Conservation (phyloP, 352 stramenopile species). For the Phytophthora aleatoria region DNA sequence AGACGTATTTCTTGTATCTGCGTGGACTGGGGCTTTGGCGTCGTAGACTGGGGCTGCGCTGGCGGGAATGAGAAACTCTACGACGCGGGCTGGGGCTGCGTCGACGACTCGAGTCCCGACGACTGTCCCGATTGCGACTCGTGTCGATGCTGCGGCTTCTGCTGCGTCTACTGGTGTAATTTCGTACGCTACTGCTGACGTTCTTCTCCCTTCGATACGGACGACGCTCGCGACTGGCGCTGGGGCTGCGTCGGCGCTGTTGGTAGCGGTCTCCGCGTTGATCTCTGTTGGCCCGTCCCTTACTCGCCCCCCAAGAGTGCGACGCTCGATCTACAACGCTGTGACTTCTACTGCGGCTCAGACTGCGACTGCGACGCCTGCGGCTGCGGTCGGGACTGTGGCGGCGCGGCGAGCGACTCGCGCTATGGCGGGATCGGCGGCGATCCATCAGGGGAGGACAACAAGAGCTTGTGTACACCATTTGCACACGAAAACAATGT, state of each 20-base stretch:
- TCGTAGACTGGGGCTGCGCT: slow-evolving; percentile 13
- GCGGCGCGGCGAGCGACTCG: slow-evolving; percentile 37
- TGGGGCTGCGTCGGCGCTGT: slow-evolving; percentile 14
- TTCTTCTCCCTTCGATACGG: slow-evolving; percentile 1
- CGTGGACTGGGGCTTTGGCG: slow-evolving; percentile 15
- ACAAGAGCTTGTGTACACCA: slow-evolving; percentile 2
- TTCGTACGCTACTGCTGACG: neutral
- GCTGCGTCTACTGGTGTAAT: slow-evolving; percentile 16
- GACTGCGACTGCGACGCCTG: slow-evolving; percentile 22
- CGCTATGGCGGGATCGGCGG: slow-evolving; percentile 23
- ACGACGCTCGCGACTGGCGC: slow-evolving; percentile 25
- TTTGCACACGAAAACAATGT: neutral
- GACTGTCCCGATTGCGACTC: slow-evolving; percentile 13
- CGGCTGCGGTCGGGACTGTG: slow-evolving; percentile 15
- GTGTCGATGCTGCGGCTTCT: slow-evolving; percentile 29
- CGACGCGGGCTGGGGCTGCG: slow-evolving; percentile 12
- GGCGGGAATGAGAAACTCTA: neutral
- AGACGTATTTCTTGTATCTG: slow-evolving; percentile 6
- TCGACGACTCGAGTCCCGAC: slow-evolving; percentile 15
- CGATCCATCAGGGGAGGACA: slow-evolving; percentile 26
- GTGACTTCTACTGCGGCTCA: slow-evolving; percentile 31
- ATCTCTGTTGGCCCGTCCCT: neutral
- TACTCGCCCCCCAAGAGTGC: neutral
- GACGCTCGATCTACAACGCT: slow-evolving; percentile 7
- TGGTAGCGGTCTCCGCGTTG: slow-evolving; percentile 5